Conservation (phyloP, 768 basidiomycete species). For the Chlorophyllum brunneum region DNA sequence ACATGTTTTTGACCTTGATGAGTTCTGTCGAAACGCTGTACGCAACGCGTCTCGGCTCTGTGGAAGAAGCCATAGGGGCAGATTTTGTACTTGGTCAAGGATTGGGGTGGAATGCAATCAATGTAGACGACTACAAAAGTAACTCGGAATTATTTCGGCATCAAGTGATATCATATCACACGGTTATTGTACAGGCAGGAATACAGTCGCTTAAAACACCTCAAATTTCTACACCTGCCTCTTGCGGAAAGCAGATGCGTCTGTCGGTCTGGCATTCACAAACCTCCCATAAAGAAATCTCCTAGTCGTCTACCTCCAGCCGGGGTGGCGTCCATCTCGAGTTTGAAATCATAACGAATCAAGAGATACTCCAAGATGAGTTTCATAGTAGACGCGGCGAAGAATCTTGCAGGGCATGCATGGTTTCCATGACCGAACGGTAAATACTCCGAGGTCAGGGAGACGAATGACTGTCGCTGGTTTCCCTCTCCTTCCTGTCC, state of each 20-base stretch:
- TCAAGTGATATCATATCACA: no score
- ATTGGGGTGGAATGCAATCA: no score
- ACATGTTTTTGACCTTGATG: constrained; percentile 35
- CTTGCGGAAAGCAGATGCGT: constrained; percentile 12
- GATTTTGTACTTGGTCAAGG: not conserved
- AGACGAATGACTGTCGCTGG: constrained; percentile 20
- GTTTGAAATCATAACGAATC: constrained; percentile 14
- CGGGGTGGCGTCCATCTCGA: constrained; percentile 2
- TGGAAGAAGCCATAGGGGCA: constrained; percentile 1
- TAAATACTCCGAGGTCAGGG: constrained; percentile 24
- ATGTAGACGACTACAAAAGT: not conserved
- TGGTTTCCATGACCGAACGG: constrained; percentile 34
- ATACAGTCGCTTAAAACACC: no score
- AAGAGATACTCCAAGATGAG: constrained; percentile 12
- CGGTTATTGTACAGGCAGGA: no score
- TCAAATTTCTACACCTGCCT: not conserved
- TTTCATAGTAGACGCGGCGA: constrained; percentile 15
- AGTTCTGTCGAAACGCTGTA: constrained; percentile 61
- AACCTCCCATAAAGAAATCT: constrained; percentile 12
- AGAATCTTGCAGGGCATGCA: constrained; percentile 25
- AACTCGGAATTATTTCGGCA: no score
- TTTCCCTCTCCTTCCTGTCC: constrained; percentile 20
- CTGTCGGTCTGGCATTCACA: constrained; percentile 12
- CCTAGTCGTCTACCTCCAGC: constrained; percentile 3
- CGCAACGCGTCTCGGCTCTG: constrained; percentile 20